phyloP scores from a whole-genome alignment of 164 flowering plant species.

The Piper betle region DNA sequence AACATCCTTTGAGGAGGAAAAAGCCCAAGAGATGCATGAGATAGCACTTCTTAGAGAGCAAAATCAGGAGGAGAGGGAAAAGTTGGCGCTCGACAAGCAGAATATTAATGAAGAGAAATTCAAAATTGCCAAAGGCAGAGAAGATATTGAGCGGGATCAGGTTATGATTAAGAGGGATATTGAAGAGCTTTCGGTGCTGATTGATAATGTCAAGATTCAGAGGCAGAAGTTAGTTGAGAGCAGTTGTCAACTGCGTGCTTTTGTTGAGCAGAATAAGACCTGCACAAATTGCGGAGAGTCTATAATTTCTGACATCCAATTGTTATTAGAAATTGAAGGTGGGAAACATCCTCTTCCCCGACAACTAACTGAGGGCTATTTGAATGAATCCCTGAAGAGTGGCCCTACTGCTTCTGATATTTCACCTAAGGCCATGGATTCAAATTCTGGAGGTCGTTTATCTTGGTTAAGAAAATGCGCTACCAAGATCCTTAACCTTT shows the following conservation, averaged over 20 bases:
- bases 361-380: conserved; percentile 17
- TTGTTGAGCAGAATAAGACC: conserved; percentile 45
- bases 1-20: conserved; percentile 39
- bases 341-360: conserved; percentile 21
- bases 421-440: conserved; percentile 16
- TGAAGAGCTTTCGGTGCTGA: conserved; percentile 49
- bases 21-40: conserved; percentile 26
- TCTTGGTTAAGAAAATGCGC: conserved; percentile 66
- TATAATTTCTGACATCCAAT: conserved; percentile 33
- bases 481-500: conserved; percentile 28
- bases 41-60: conserved; percentile 37
- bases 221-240: conserved; percentile 41
- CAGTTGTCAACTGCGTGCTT: conserved; percentile 29
- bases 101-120: conserved; percentile 40
- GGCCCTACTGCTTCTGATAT: conserved; percentile 13
- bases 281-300: conserved; percentile 56
- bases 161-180: conserved; percentile 57
- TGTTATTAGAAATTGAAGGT: conserved; percentile 26
- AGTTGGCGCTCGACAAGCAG: conserved; percentile 32
- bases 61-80: conserved; percentile 42
- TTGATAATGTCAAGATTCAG: conserved; percentile 45
- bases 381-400: conserved; percentile 11
- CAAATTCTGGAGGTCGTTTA: conserved; percentile 19
- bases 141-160: conserved; percentile 42
- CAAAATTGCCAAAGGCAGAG: conserved; percentile 27